These are phyloP conservation scores for Brassica carinata DNA, from an alignment of 345 rosid species.

Conservation along the genomic window DNA sequence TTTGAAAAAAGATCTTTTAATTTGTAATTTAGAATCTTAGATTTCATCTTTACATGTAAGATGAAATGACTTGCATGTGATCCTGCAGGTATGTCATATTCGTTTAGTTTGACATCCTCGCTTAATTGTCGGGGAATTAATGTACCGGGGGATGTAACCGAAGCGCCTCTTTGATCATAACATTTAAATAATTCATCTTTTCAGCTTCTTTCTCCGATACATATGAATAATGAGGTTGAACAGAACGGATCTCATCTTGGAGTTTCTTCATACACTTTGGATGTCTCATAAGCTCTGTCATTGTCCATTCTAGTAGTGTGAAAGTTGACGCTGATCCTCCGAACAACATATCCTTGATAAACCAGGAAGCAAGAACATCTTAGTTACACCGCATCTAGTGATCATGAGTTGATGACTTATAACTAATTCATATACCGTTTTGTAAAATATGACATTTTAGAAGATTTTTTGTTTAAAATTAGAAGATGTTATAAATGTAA, in stretches of 20 bases:
- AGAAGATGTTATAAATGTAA: no score
- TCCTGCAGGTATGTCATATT: not conserved
- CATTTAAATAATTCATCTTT: not conserved
- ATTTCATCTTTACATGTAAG: no score
- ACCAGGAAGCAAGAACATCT: not conserved
- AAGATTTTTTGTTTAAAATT: no score
- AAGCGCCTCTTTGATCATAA: not conserved
- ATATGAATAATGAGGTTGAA: not conserved
- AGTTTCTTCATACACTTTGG: constrained; percentile 19
- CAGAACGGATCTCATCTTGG: not conserved
- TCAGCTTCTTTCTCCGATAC: not conserved
- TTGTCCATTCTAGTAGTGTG: constrained; percentile 1
- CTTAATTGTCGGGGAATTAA: not conserved
- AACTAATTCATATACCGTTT: not conserved
- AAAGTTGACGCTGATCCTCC: constrained; percentile 14
- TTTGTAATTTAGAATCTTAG: no score
- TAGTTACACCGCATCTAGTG: not conserved
- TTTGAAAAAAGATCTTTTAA: no score
- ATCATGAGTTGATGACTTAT: no score
- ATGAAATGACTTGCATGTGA: no score
- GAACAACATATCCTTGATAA: not conserved
- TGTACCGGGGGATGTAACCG: not conserved
- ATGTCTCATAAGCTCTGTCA: constrained; percentile 15
- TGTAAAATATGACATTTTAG: no score
- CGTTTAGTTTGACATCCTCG: not conserved